Percentiles rank a stretch among this genome's conserved stretches.
These are phyloP conservation scores for Rhizopogon vinicolor DNA, from an alignment of 768 basidiomycete genomes.

Conservation along the genomic window DNA sequence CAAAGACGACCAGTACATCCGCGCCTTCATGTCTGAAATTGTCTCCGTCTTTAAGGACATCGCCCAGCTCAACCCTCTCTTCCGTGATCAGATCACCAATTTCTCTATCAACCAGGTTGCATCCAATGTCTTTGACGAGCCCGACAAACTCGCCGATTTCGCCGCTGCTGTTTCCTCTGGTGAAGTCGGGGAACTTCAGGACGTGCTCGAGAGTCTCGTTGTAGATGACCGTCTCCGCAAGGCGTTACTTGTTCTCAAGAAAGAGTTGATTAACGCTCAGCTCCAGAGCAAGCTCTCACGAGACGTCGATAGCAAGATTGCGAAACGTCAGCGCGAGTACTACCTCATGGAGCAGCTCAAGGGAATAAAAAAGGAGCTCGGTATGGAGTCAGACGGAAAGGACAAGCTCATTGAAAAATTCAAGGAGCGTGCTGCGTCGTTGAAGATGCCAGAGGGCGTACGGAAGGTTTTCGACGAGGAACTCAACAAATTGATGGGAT, in stretches of 20 bases:
- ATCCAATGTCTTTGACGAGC: conserved; percentile 93
- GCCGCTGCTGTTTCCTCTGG: conserved; percentile 94
- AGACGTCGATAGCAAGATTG: conserved; percentile 93
- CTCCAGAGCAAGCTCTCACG: conserved; percentile 88
- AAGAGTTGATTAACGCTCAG: conserved; percentile 96
- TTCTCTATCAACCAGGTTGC: conserved; percentile 93
- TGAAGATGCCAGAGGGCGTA: conserved; percentile 89
- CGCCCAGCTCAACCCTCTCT: conserved; percentile 92
- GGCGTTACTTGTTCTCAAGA: conserved; percentile 90
- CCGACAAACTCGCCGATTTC: conserved; percentile 95
- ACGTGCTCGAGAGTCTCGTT: conserved; percentile 81
- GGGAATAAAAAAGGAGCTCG: conserved; percentile 93
- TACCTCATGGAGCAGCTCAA: conserved; percentile 97
- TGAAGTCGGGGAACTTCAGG: conserved; percentile 90
- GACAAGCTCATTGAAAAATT: conserved; percentile 93
- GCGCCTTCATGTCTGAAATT: conserved; percentile 95
- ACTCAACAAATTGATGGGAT: conserved; percentile 78
- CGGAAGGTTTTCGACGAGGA: conserved; percentile 97
- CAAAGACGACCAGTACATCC: conserved; percentile 92
- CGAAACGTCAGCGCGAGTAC: conserved; percentile 90
- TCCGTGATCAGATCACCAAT: conserved; percentile 97
- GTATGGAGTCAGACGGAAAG: conserved; percentile 94
- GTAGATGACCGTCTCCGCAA: conserved; percentile 90
- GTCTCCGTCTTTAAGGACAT: conserved; percentile 98
- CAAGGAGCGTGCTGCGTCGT: conserved; percentile 70